These are phyloP conservation scores for Aspergillus viridinutans DNA, from an alignment of 2,329 filamentous ascomycete species.

Conservation along the genomic window DNA sequence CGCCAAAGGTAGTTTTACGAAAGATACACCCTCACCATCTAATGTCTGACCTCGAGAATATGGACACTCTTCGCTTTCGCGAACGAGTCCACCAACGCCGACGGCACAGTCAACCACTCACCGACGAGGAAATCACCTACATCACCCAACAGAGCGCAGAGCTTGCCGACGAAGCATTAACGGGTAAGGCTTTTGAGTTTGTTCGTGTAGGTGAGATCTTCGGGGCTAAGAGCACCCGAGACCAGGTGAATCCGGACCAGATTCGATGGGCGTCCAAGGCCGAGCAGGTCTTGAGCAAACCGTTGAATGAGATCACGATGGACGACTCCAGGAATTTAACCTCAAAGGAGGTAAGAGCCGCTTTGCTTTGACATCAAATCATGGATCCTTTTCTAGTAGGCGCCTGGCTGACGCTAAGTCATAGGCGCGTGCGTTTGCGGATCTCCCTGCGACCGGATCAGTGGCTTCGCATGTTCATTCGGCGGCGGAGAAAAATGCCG, in stretches of 20 bases:
- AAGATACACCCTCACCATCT: neutral
- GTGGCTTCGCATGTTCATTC: conserved; percentile 15
- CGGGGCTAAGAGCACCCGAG: neutral
- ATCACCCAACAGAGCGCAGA: conserved; percentile 11
- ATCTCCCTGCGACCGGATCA: conserved; percentile 11
- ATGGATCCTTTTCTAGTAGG: neutral
- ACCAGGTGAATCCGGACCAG: conserved; percentile 4
- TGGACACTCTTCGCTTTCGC: conserved; percentile 9
- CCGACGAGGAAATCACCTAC: conserved; percentile 10
- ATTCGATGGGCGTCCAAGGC: conserved; percentile 8
- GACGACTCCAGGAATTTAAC: conserved; percentile 9
- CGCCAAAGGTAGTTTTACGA: neutral
- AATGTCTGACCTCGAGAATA: neutral
- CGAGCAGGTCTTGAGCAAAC: conserved; percentile 10
- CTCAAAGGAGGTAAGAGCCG: conserved; percentile 8
- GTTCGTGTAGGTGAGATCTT: neutral
- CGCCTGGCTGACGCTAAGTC: neutral
- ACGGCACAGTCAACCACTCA: conserved; percentile 6
- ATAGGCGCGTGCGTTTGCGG: conserved; percentile 12
- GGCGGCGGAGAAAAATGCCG: conserved; percentile 12
- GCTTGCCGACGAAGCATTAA: conserved; percentile 3
- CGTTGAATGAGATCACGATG: conserved; percentile 6
- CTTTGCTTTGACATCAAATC: too few species aligned
- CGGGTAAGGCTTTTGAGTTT: neutral
- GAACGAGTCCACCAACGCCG: conserved; percentile 7